phyloP scores from a whole-genome alignment of 106 monocot species.

The Amphibolis antarctica region DNA sequence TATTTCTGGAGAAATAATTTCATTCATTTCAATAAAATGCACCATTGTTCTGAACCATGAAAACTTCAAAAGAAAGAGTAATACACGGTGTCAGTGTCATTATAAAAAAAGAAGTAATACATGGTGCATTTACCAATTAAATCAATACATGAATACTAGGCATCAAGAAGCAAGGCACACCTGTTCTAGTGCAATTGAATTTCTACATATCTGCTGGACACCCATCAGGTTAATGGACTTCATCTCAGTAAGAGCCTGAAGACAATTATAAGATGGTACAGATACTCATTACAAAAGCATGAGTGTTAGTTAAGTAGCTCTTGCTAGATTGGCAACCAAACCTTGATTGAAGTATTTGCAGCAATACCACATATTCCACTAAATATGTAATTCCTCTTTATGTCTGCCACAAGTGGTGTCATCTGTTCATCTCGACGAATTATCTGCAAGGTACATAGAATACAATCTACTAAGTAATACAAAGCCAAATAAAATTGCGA shows the following conservation, averaged over 20 bases:
- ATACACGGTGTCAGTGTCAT: too few relatives aligned
- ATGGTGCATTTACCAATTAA: not conserved
- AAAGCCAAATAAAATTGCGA: too few relatives aligned
- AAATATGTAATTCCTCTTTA: conserved; percentile 92
- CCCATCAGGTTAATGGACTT: conserved; percentile 92
- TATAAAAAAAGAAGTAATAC: too few relatives aligned
- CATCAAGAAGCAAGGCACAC: conserved; percentile 20
- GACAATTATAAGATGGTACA: not conserved
- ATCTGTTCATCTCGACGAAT: conserved; percentile 91
- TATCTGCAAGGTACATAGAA: conserved; percentile 31
- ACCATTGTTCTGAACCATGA: too few relatives aligned
- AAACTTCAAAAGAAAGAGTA: too few relatives aligned
- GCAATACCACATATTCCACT: conserved; percentile 89
- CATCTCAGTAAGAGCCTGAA: conserved; percentile 79
- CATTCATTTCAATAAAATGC: too few relatives aligned
- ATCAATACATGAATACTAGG: not conserved
- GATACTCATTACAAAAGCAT: not conserved
- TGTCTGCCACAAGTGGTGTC: conserved; percentile 72
- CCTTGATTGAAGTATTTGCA: conserved; percentile 78
- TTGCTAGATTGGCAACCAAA: conserved; percentile 15
- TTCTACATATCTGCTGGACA: conserved; percentile 97
- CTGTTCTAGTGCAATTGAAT: conserved; percentile 97
- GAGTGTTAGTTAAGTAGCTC: not conserved
- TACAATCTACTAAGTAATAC: too few relatives aligned
- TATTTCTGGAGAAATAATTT: too few relatives aligned